A percentile compares a stretch with the other conserved stretches of the same genome.
phyloP scores from a whole-genome alignment of 1,284 basidiomycete genomes.

The Heterobasidion parviporum region DNA sequence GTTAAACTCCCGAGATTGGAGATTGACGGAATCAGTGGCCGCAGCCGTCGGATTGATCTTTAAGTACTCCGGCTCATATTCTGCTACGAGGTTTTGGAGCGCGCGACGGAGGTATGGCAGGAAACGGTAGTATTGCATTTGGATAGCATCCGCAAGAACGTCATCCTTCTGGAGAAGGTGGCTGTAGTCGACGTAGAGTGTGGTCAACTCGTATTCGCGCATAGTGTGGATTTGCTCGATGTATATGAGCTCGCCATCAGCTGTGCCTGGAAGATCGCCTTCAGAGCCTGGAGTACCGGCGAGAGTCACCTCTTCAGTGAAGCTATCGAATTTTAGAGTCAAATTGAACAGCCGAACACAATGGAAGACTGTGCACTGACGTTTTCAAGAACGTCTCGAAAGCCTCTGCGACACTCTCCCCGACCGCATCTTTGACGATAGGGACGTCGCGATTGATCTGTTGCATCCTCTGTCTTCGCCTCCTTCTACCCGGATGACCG shows the following conservation, averaged over 20 bases:
- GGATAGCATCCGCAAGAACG: conserved; percentile 87
- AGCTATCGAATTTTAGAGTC: conserved; percentile 37
- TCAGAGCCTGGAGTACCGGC: conserved; percentile 70
- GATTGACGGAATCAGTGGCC: conserved; percentile 74
- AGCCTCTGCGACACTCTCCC: conserved; percentile 86
- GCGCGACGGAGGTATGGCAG: conserved; percentile 90
- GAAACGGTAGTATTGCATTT: conserved; percentile 94
- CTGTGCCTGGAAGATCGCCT: conserved; percentile 31
- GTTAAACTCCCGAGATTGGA: conserved; percentile 89
- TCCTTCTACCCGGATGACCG: conserved; percentile 24
- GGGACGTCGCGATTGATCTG: conserved; percentile 64
- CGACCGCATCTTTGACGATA: conserved; percentile 85
- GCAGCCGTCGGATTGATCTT: conserved; percentile 83
- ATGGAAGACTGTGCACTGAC: conserved; percentile 37
- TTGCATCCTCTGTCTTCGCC: conserved; percentile 35
- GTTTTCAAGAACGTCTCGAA: conserved; percentile 88
- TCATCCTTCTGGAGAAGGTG: conserved; percentile 89
- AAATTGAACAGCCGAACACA: not conserved
- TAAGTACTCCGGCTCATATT: conserved; percentile 88
- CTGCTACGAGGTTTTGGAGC: conserved; percentile 81
- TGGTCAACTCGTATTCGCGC: conserved; percentile 89
- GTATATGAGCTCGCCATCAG: conserved; percentile 66
- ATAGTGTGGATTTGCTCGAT: conserved; percentile 90
- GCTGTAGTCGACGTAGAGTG: conserved; percentile 92
- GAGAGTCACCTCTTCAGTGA: conserved; percentile 71